Conservation (phyloP, 257 asterid species). For the Craterostigma plantagineum region DNA sequence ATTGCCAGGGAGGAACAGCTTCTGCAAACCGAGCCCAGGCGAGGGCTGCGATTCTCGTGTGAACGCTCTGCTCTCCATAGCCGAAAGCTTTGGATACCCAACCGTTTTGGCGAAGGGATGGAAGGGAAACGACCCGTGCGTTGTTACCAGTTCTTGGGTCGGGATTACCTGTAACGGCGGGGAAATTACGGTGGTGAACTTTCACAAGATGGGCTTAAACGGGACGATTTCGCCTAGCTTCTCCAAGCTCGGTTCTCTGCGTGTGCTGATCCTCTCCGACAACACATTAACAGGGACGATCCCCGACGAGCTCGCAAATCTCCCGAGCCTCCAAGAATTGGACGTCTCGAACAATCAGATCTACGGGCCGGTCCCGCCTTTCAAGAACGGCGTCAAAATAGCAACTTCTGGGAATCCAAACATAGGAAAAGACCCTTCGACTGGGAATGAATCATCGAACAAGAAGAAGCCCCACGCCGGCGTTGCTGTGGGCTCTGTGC, state of each 20-base stretch:
- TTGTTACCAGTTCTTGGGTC: conserved; percentile 27
- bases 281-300: conserved; percentile 30
- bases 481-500: conserved; percentile 39
- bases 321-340: conserved; percentile 35
- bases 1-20: conserved; percentile 17
- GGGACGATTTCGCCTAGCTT: conserved; percentile 50
- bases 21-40: conserved; percentile 39
- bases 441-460: conserved; percentile 7
- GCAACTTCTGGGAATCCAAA: conserved; percentile 25
- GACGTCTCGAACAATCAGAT: conserved; percentile 54
- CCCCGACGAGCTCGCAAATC: conserved; percentile 35
- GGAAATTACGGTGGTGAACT: conserved; percentile 34
- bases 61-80: conserved; percentile 35
- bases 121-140: conserved; percentile 55
- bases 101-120: conserved; percentile 28
- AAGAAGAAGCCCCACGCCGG: conserved; percentile 28
- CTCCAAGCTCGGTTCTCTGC: conserved; percentile 23
- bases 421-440: conserved; percentile 3
- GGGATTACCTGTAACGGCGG: conserved; percentile 34
- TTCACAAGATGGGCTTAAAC: conserved; percentile 24
- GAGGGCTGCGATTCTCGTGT: conserved; percentile 37
- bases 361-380: conserved; percentile 34
- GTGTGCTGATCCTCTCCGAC: conserved; percentile 27
- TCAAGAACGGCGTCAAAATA: conserved; percentile 20
- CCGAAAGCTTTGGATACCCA: conserved; percentile 35